phyloP scores from a whole-genome alignment of 352 stramenopile genomes.

The Phytophthora hibernalis region DNA sequence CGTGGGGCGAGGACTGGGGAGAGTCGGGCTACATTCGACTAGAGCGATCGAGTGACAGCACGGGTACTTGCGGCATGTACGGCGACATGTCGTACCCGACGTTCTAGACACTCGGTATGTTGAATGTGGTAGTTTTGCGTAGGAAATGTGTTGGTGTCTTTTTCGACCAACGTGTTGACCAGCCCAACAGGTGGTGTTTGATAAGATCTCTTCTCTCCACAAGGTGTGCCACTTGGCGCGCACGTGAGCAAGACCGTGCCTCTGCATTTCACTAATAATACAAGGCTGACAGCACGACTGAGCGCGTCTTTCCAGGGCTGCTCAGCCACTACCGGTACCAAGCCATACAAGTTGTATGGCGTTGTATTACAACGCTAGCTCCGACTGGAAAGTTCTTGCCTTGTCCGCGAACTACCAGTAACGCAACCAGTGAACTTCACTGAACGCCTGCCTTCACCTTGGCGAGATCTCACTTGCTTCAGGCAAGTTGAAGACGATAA shows the following conservation, averaged over 20 bases:
- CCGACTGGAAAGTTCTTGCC: constrained; percentile 18
- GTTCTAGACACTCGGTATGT: constrained; percentile 31
- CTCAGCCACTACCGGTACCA: no score
- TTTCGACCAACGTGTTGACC: constrained; percentile 20
- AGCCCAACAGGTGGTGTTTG: constrained; percentile 14
- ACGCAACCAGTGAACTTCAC: not conserved
- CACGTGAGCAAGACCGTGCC: constrained; percentile 20
- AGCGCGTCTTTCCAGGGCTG: constrained; percentile 7
- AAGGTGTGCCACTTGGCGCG: constrained; percentile 31
- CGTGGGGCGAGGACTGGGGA: constrained; percentile 95
- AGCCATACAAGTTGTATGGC: no score
- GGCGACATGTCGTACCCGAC: constrained; percentile 63
- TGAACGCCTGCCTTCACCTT: no score
- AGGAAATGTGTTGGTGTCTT: not conserved
- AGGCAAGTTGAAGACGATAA: no score
- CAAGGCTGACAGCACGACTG: constrained; percentile 15
- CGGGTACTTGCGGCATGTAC: constrained; percentile 67
- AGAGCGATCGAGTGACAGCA: constrained; percentile 73
- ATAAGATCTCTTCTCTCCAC: constrained; percentile 6
- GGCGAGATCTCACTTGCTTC: not conserved
- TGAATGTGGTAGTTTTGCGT: constrained; percentile 9
- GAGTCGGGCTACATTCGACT: constrained; percentile 95
- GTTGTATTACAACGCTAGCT: no score
- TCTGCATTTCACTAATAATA: constrained; percentile 5
- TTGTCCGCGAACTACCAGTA: constrained; percentile 16